Evolutionary conservation across 768 basidiomycete genomes (phyloP).

Genomic region (Lactifluus subvellereus): DNA sequence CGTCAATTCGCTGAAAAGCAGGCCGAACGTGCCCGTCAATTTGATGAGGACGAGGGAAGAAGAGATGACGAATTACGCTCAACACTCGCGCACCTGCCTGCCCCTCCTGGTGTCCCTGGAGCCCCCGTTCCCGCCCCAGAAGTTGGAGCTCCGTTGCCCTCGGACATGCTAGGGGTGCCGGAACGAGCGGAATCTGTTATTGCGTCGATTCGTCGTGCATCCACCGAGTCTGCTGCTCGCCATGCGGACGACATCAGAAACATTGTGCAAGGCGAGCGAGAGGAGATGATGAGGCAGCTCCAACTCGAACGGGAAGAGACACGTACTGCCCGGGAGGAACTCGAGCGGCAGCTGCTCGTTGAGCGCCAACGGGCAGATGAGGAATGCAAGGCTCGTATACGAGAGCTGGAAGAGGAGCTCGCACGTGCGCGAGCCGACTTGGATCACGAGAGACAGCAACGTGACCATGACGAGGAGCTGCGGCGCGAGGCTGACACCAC

Average conservation of each 20-base stretch:
- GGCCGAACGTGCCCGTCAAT: conserved; percentile 55
- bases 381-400: conserved; percentile 51
- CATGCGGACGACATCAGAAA: conserved; percentile 56
- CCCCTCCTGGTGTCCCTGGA: neutral
- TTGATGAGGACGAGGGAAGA: conserved; percentile 51
- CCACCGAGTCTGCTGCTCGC: conserved; percentile 49
- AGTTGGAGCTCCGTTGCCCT: neutral
- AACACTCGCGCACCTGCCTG: conserved; percentile 23
- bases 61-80: conserved; percentile 48
- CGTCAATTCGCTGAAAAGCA: conserved; percentile 52
- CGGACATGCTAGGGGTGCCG: conserved; percentile 24
- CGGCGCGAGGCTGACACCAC: conserved; percentile 53
- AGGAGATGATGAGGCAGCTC: conserved; percentile 16
- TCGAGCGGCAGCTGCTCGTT: conserved; percentile 14
- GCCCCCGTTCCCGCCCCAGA: neutral
- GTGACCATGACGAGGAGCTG: conserved; percentile 55
- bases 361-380: conserved; percentile 33
- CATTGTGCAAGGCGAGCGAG: conserved; percentile 25
- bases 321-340: conserved; percentile 21
- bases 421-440: conserved; percentile 51
- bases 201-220: conserved; percentile 38
- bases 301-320: conserved; percentile 23
- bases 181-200: conserved; percentile 31
- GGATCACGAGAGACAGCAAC: conserved; percentile 54
- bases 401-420: conserved; percentile 58